These are phyloP conservation scores for Starmerella scarabaei DNA, from an alignment of 805 yeast species.

Conservation along the genomic window DNA sequence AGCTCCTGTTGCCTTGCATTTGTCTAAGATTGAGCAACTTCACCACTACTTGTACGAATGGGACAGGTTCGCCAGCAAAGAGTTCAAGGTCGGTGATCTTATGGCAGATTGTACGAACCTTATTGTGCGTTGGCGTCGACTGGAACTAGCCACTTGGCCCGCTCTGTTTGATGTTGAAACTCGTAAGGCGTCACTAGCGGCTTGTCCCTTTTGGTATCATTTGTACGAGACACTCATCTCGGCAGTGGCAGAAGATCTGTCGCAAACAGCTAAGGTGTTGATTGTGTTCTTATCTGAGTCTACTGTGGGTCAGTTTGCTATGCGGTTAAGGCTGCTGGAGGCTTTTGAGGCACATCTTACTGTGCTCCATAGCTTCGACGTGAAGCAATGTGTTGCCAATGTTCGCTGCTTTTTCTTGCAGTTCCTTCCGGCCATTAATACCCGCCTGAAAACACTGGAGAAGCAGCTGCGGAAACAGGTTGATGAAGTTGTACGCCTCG, in stretches of 20 bases:
- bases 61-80: conserved; percentile 80
- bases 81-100: conserved; percentile 48
- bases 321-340: conserved; percentile 45
- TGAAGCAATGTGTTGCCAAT: conserved; percentile 38
- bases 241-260: conserved; percentile 28
- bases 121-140: conserved; percentile 80
- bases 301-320: conserved; percentile 56
- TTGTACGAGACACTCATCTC: conserved; percentile 58
- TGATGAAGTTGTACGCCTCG: conserved; percentile 69
- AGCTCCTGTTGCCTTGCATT: conserved; percentile 62
- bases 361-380: conserved; percentile 19
- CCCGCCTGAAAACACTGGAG: conserved; percentile 34
- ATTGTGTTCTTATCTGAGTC: conserved; percentile 65
- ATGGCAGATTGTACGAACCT: conserved; percentile 48
- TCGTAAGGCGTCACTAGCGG: conserved; percentile 30
- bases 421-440: conserved; percentile 40
- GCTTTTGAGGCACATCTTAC: conserved; percentile 51
- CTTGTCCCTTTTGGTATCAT: conserved; percentile 87
- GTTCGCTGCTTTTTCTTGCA: conserved; percentile 54
- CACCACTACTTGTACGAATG: conserved; percentile 76
- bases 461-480: conserved; percentile 62
- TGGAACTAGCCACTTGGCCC: conserved; percentile 81
- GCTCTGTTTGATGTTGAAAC: conserved; percentile 51
- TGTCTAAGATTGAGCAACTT: conserved; percentile 77
- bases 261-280: conserved; percentile 42